Conservation (phyloP, 2,329 filamentous ascomycete species). For the Cladophialophora immunda region DNA sequence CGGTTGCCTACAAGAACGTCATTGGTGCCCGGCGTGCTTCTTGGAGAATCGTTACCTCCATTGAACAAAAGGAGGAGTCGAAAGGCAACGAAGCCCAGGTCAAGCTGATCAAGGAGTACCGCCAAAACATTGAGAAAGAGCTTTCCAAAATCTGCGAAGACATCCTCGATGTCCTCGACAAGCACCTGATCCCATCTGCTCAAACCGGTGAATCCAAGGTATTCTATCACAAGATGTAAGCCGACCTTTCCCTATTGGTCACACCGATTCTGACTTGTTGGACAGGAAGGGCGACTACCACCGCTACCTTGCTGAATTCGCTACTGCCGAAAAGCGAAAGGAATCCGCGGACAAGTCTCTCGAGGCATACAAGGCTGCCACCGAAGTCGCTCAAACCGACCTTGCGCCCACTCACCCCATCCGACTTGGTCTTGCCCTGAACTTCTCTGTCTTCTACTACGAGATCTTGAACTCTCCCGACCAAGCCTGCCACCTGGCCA, state of each 20-base stretch:
- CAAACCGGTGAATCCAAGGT: constrained; percentile 98
- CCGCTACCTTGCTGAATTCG: constrained; percentile 98
- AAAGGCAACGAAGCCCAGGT: constrained; percentile 97
- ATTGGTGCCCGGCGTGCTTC: constrained; percentile 96
- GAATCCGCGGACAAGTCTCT: constrained; percentile 91
- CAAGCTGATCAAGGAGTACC: constrained; percentile 94
- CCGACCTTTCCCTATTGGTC: neutral
- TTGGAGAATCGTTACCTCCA: constrained; percentile 97
- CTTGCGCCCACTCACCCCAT: constrained; percentile 92
- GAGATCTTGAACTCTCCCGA: constrained; percentile 99
- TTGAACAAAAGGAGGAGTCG: constrained; percentile 99
- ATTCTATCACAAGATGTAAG: constrained; percentile 99
- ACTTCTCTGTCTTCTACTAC: constrained; percentile 99
- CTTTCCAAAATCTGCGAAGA: constrained; percentile 98
- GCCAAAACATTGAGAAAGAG: constrained; percentile 96
- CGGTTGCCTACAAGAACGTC: constrained; percentile 99
- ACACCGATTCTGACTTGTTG: constrained; percentile 20
- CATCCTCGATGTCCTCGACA: constrained; percentile 91
- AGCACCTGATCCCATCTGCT: constrained; percentile 92
- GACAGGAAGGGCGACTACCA: constrained; percentile 98
- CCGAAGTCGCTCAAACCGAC: constrained; percentile 88
- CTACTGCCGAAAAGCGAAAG: constrained; percentile 93
- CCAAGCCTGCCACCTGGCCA: constrained; percentile 96
- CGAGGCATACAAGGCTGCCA: constrained; percentile 95
- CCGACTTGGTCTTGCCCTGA: constrained; percentile 87